Evolutionary conservation across 257 asterid species (phyloP), one percentile per base, ranked within the genome.

Genomic region (Ilex asprella): DNA sequence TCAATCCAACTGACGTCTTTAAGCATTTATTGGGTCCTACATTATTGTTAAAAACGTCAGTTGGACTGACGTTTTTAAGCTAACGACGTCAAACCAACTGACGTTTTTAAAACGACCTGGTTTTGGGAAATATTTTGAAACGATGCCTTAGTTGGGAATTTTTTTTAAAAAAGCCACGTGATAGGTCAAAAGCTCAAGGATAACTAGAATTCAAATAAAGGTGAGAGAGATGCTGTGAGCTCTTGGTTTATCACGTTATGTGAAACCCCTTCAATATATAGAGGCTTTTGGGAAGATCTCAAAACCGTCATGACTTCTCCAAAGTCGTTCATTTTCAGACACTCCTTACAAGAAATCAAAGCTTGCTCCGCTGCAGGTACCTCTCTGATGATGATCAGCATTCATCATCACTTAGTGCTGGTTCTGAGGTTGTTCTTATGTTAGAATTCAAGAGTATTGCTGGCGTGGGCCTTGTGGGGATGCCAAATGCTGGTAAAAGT

Each of bases 401-500:
- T 56, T 69, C 62, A 50, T 21, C 27, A 21, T 41, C 61, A 35
- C 73, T 31, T 52, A 78, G 79, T 58, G 49, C 67, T 4, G 97
- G 96, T 50, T 74, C 92, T 1, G 95, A 84, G 75, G 80, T 66
- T 10, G 64, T 83, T 68, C 82, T 93, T 66, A 43, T 87, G 70
- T 74, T 93, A 64, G 99, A 93, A 72, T 89, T 89, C 67, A 85
- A 92, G 80, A 86, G 94, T 67, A 89, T 89, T 54, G 97, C 95
- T 43, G 99, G 89, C 41, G 94, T 92, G 67, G 99, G 97, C 68
- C 88, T 92, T 44, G 94, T 92, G 7, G 99, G 96, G 58, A 84
- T 93, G 84, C 99, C 99, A 13, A 92, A 89, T 72, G 96, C 96
- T 6, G 97, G 97, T 21, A 93, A 89, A 78, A 93, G 96, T 81